Conservation (phyloP, 1,139 yeast genomes). For the Lodderomyces elongisporus region DNA sequence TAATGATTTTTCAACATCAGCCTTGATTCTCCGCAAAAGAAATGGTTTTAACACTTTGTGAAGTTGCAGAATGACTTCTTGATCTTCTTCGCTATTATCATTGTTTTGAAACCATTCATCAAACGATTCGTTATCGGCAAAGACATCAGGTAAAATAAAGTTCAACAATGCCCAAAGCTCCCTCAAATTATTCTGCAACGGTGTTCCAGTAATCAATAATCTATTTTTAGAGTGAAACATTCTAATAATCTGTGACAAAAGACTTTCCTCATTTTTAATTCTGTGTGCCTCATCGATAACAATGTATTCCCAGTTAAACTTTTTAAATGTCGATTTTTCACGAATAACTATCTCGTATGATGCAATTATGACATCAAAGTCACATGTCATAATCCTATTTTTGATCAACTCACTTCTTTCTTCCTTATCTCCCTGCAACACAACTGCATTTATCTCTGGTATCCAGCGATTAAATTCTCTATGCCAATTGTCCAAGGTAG, state of each 20-base stretch:
- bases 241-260: slow-evolving; percentile 69
- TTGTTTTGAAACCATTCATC: slow-evolving; percentile 62
- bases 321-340: slow-evolving; percentile 60
- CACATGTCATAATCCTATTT: slow-evolving; percentile 48
- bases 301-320: slow-evolving; percentile 69
- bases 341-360: slow-evolving; percentile 75
- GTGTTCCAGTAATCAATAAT: slow-evolving; percentile 74
- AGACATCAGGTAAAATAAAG: slow-evolving; percentile 71
- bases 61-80: slow-evolving; percentile 71
- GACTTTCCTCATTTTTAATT: slow-evolving; percentile 72
- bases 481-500: slow-evolving; percentile 76
- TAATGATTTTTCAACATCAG: slow-evolving; percentile 74
- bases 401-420: slow-evolving; percentile 51
- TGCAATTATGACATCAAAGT: slow-evolving; percentile 68
- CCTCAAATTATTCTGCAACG: slow-evolving; percentile 71
- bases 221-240: slow-evolving; percentile 67
- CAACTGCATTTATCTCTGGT: slow-evolving; percentile 65
- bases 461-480: slow-evolving; percentile 77
- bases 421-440: slow-evolving; percentile 71
- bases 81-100: slow-evolving; percentile 23
- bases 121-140: slow-evolving; percentile 67
- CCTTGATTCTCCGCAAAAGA: slow-evolving; percentile 65
- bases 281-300: slow-evolving; percentile 81
- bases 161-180: slow-evolving; percentile 79
- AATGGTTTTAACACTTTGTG: slow-evolving; percentile 85